Conservation (phyloP, 345 rosid genomes). For the Eucalyptus cloeziana region DNA sequence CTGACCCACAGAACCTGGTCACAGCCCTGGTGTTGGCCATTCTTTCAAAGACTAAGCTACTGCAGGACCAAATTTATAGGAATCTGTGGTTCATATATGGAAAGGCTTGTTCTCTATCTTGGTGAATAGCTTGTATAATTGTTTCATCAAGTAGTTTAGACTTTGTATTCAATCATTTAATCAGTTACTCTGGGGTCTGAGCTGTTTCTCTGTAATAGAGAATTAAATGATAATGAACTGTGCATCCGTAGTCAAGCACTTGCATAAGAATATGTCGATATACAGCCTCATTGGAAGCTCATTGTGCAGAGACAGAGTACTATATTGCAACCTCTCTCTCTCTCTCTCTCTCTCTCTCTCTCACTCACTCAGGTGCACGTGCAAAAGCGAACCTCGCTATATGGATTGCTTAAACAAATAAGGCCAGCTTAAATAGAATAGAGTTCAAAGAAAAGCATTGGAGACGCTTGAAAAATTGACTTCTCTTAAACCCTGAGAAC, state of each 20-base stretch:
- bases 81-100: neutral
- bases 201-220: neutral
- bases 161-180: neutral
- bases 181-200: neutral
- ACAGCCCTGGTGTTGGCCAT: conserved; percentile 32
- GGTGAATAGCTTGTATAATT: neutral
- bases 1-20: conserved; percentile 25
- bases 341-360: too few species aligned
- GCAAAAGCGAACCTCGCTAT: neutral
- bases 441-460: neutral
- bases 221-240: neutral
- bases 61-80: neutral
- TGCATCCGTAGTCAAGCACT: neutral
- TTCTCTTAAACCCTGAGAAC: neutral
- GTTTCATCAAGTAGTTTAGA: neutral
- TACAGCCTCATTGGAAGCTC: neutral
- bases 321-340: neutral
- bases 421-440: neutral
- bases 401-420: neutral
- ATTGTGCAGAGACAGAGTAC: neutral
- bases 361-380: neutral
- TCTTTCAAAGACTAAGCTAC: neutral
- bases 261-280: neutral
- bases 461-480: neutral
- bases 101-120: neutral